Base-by-base conservation (phyloP, 2,329 filamentous ascomycete genomes). In the Fusarium burgessii region DNA sequence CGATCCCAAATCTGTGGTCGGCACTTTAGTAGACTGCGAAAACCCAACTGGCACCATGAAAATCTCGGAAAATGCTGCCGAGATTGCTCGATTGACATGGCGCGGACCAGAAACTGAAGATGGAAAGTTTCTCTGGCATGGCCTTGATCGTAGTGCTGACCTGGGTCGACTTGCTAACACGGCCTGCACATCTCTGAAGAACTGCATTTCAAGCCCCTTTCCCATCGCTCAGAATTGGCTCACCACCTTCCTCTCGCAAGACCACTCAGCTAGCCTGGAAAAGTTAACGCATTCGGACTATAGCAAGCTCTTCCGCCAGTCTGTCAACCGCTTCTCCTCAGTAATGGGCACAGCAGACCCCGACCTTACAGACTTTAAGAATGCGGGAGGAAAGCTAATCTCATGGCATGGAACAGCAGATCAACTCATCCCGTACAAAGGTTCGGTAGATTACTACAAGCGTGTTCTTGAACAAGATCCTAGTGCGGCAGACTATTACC, bases 1-100 rank as follows among this genome's bases (percentile, higher is more conserved):
- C 17, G 71, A 78, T 9, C 74, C 75, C 0, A 47, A n/a, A 4
- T 62, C 51, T 2, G 38, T 75, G 2, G 65, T 77, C 5, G 76
- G 74, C 2, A 20, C 25, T 15, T 27, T 47, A 0, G 47, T 72
- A 23, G 23, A 63, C 1, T 78, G 77, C 10, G 32, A 18, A 1
- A 45, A 66, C 6, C 62, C 56, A 1, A 14, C 27, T 5, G 59
- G 52, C 0, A 46, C 49, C 1, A 35, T 71, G 13, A 58, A 55
- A 3, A 20, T 74, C 12, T 63, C 68, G 1, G 27, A 57, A 2
- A 41, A 49, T 12, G 64, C 64, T 23, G 71, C 71, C 0, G 41
- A 59, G 7, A 13, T 72, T 6, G 61, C 36, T 7, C 23, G 36
- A 0, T 52, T 59, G 23, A 41, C 56, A 14, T 73, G 70, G 72